phyloP scores from a whole-genome alignment of 116 monocot genomes.

The Zostera marina region DNA sequence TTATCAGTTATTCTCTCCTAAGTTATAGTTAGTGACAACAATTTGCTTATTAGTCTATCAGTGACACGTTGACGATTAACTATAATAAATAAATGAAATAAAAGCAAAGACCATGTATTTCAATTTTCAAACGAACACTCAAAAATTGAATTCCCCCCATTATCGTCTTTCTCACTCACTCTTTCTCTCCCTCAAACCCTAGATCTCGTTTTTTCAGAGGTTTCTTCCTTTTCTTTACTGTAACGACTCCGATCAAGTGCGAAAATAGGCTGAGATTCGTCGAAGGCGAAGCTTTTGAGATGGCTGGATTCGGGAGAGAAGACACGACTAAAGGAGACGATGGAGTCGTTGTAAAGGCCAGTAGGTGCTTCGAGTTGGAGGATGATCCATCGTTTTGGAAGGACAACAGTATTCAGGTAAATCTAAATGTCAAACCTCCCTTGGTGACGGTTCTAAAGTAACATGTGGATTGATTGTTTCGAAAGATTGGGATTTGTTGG shows the following conservation, averaged over 20 bases:
- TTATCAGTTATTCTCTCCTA: no score
- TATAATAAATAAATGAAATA: no score
- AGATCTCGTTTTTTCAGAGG: not conserved
- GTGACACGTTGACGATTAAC: no score
- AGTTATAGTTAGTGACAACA: no score
- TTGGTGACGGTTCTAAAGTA: not conserved
- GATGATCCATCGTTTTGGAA: conserved; percentile 96
- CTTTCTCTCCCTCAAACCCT: not conserved
- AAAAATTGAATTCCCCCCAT: not conserved
- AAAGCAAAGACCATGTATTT: no score
- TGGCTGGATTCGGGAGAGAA: not conserved
- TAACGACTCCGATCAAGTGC: conserved; percentile 1
- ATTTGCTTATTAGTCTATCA: no score
- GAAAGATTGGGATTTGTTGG: not conserved
- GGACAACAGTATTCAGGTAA: conserved; percentile 89
- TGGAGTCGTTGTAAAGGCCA: not conserved
- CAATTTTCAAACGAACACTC: no score
- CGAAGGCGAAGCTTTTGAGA: not conserved
- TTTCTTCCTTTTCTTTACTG: not conserved
- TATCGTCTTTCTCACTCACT: not conserved
- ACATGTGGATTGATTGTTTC: not conserved
- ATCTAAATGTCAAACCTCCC: not conserved
- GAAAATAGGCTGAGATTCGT: not conserved
- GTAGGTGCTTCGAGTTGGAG: conserved; percentile 45
- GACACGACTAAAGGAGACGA: not conserved